Base-by-base conservation (phyloP, 768 basidiomycete genomes). In the Podaxis sp. region DNA sequence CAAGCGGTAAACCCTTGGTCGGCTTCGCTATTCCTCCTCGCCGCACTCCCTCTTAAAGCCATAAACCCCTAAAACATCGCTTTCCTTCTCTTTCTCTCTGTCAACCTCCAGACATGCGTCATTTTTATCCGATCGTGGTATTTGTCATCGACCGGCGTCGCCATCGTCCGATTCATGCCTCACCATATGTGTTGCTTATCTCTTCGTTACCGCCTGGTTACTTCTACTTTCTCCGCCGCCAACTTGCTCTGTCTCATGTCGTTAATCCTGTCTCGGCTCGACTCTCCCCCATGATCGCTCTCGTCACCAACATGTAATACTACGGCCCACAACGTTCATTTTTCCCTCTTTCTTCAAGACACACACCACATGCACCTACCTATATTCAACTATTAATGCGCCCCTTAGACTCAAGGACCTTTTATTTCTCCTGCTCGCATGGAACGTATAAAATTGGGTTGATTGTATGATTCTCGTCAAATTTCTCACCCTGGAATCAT, bases 21-120 rank as follows among this genome's bases (percentile, higher is more conserved):
- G 40, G 66, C 63, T 58, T 66, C 56, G 62, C 66, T 63, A 56
- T 63, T 66, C 64, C 56, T 40, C 33, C 58, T 53, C 51, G 51
- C 40, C 63, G 54, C 60, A 54, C 57, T 58, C 66, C 63, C 65
- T 44, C n/a, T 46, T 60, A 24, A 22, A 4, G 49, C 51, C 65
- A 54, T 64, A 51, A 57, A 57, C 41, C 62, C 55, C 22, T 52
- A 58, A 58, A 44, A 60, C 53, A 41, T n/a, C 70, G 62, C 50
- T 55, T 62, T 55, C 65, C 64, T 44, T 17, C 64, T 46, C 38
- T 66, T 62, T 61, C 49, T 15, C 50, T 63, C 51, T 63, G 46
- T 60, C 41, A 8, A 17, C 44, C 15, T 46, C 44, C 41, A 20
- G 15, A 46, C 20, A 22, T 20, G 20, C 44, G 17, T 46, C 44